Evolutionary conservation across 371 early-diverging fungal genomes (phyloP).

Genomic region (Mucor racemosus): DNA sequence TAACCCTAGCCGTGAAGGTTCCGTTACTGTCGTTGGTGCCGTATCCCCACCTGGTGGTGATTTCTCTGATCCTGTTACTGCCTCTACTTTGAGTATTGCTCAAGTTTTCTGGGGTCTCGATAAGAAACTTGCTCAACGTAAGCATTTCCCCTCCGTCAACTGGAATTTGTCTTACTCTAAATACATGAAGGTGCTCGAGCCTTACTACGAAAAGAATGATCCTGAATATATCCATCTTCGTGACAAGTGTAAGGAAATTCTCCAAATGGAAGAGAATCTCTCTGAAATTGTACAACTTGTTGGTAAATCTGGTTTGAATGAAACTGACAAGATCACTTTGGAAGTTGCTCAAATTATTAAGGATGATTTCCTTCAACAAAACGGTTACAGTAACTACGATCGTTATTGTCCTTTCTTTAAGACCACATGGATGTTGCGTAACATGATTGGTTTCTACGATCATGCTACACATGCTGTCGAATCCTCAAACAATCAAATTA

Average conservation of each 20-base stretch:
- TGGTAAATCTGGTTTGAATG: slow-evolving; percentile 98
- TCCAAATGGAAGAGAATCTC: slow-evolving; percentile 99
- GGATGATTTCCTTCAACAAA: slow-evolving; percentile 99
- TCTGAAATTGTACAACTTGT: slow-evolving; percentile 99
- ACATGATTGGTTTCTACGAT: slow-evolving; percentile 97
- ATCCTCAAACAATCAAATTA: slow-evolving; percentile 84
- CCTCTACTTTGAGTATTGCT: slow-evolving; percentile 99
- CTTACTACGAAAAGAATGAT: slow-evolving; percentile 95
- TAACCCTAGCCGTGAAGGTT: slow-evolving; percentile 94
- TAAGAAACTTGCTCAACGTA: slow-evolving; percentile 99
- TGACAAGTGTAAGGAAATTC: slow-evolving; percentile 96
- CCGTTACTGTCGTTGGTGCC: slow-evolving; percentile 99
- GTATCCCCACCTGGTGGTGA: slow-evolving; percentile 99
- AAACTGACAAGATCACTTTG: slow-evolving; percentile 98
- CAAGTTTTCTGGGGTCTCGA: slow-evolving; percentile 99
- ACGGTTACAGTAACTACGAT: slow-evolving; percentile 99
- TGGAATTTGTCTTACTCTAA: slow-evolving; percentile 99
- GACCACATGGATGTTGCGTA: slow-evolving; percentile 98
- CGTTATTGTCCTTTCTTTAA: slow-evolving; percentile 99
- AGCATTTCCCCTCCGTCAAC: slow-evolving; percentile 99
- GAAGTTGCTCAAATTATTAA: slow-evolving; percentile 99
- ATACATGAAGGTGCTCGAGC: slow-evolving; percentile 97
- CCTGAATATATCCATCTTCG: slow-evolving; percentile 93
- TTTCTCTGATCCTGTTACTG: slow-evolving; percentile 99
- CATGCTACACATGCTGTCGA: slow-evolving; percentile 95